Evolutionary conservation across 148 eudicot genomes (phyloP).

Genomic region (Oxyria digyna): DNA sequence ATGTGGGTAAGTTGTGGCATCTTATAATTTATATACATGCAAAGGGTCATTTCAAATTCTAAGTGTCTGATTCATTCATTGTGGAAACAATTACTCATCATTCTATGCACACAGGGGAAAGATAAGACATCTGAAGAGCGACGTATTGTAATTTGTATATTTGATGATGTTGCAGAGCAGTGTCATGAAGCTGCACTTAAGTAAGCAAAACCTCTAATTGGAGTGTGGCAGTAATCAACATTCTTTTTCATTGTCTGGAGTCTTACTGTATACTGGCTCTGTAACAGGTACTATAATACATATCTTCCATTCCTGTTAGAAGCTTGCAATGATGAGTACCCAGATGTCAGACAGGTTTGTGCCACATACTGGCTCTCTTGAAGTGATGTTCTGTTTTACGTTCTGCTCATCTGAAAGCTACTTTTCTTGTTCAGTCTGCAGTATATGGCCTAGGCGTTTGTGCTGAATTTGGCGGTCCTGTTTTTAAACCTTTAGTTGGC

Average conservation of each 20-base stretch:
- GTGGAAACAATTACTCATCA: neutral
- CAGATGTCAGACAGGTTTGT: constrained; percentile 84
- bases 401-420: constrained; percentile 5
- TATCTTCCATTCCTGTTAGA: constrained; percentile 80
- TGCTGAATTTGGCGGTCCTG: constrained; percentile 91
- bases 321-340: constrained; percentile 76
- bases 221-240: neutral
- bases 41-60: neutral
- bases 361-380: neutral
- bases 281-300: constrained; percentile 69
- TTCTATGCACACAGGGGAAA: constrained; percentile 42
- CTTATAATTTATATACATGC: neutral
- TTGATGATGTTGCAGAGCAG: constrained; percentile 93
- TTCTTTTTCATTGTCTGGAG: neutral
- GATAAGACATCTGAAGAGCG: constrained; percentile 92
- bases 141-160: constrained; percentile 91
- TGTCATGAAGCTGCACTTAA: constrained; percentile 86
- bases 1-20: constrained; percentile 67
- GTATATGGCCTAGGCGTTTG: constrained; percentile 99
- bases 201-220: constrained; percentile 20
- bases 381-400: neutral
- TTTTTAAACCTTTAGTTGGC: constrained; percentile 75
- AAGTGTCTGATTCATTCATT: neutral
- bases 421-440: constrained; percentile 58
- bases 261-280: neutral